phyloP scores from a whole-genome alignment of 139 green algal species.

The Dunaliella primolecta region DNA sequence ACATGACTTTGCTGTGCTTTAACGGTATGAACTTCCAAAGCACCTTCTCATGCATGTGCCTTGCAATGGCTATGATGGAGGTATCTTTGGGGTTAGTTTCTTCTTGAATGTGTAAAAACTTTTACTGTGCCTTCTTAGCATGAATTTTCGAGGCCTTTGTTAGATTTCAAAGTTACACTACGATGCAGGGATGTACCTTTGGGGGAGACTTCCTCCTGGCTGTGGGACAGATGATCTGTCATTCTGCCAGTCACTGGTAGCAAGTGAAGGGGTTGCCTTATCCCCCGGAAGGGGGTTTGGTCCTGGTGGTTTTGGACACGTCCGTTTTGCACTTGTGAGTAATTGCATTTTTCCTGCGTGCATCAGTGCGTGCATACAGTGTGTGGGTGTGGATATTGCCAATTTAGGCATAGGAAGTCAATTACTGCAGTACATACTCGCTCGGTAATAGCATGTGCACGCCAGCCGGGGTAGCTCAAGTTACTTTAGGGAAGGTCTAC shows the following conservation, averaged over 20 bases:
- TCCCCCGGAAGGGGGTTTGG: constrained; percentile 45
- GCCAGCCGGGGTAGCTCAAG: no score
- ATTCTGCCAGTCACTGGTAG: constrained; percentile 40
- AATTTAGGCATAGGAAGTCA: no score
- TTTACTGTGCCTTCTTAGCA: neutral
- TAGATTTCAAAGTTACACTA: neutral
- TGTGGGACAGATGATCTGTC: constrained; percentile 25
- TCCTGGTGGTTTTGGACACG: no score
- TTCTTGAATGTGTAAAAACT: neutral
- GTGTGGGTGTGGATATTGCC: no score
- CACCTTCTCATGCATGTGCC: neutral
- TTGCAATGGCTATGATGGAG: neutral
- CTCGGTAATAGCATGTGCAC: no score
- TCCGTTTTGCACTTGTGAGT: no score
- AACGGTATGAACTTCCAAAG: neutral
- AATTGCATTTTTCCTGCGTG: no score
- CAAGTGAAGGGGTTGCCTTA: constrained; percentile 37
- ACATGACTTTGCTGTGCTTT: constrained; percentile 1
- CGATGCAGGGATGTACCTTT: constrained; percentile 53
- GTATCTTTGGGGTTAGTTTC: neutral
- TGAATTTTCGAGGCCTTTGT: neutral
- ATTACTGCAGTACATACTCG: no score
- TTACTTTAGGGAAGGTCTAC: no score
- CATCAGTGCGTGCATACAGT: no score
- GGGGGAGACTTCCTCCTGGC: constrained; percentile 25